Conservation (phyloP, 1,284 basidiomycete genomes). For the Austroboletus novae-zelandiae region DNA sequence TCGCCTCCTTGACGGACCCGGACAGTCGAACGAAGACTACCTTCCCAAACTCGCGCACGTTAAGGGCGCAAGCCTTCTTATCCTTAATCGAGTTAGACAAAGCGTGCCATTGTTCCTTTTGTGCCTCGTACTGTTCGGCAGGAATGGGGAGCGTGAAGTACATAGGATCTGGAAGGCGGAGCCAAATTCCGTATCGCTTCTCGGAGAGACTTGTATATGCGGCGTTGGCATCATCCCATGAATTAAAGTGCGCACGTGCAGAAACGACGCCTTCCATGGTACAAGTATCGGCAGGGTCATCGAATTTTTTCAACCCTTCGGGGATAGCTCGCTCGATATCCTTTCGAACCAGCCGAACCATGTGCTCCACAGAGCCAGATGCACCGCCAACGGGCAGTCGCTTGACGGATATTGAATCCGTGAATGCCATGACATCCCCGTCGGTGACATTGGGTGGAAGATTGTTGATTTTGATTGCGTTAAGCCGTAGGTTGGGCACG, state of each 20-base stretch:
- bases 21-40: slow-evolving; percentile 28
- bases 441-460: slow-evolving; percentile 23
- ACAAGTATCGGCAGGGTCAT: slow-evolving; percentile 17
- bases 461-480: slow-evolving; percentile 34
- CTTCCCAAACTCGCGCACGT: slow-evolving; percentile 17
- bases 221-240: slow-evolving; percentile 45
- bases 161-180: slow-evolving; percentile 44
- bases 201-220: slow-evolving; percentile 33
- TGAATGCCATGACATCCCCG: slow-evolving; percentile 19
- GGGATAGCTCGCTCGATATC: slow-evolving; percentile 23
- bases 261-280: slow-evolving; percentile 27
- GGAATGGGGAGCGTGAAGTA: slow-evolving; percentile 47
- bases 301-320: slow-evolving; percentile 15
- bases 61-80: slow-evolving; percentile 27
- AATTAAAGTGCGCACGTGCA: slow-evolving; percentile 41
- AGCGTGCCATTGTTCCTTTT: slow-evolving; percentile 46
- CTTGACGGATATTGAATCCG: slow-evolving; percentile 21
- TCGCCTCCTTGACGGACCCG: slow-evolving; percentile 43
- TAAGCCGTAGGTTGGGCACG: slow-evolving; percentile 19
- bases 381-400: slow-evolving; percentile 13
- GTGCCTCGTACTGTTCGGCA: slow-evolving; percentile 47
- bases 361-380: slow-evolving; percentile 2
- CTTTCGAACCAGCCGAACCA: slow-evolving; percentile 12
- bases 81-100: slow-evolving; percentile 36
- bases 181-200: slow-evolving; percentile 33